Evolutionary conservation across 495 filamentous ascomycete genomes (phyloP), one percentile per base, ranked within the genome.

Genomic region (Pyrenopolyporus hunteri): DNA sequence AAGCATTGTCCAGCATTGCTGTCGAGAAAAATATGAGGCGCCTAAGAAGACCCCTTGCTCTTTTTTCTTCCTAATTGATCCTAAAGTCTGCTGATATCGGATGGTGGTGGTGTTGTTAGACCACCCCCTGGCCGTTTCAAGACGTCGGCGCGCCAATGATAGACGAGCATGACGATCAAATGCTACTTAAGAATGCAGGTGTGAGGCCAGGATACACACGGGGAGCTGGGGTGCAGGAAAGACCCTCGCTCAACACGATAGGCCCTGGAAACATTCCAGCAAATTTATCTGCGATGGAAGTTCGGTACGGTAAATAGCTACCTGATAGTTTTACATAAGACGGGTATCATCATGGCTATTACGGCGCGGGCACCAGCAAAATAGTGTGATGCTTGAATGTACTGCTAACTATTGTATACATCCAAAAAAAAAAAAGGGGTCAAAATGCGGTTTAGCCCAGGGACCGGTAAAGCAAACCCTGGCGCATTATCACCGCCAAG

Each of bases 61-160:
- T 33, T 11, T 32, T 33, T 26, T 36, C 22, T 46, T 23, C 61
- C 16, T 11, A 46, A 46, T 44, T 57, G 57, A 57, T 58, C 10
- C 51, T 57, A 57, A 56, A 14, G 46, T 62, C 63, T 62, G 52
- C 52, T 58, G 63, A 66, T 44, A 53, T 66, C 57, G 42, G 57
- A 54, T 36, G 52, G 52, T 49, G 29, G 46, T 47, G 19, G 10
- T 45, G 28, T 33, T 47, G 50, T 57, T 55, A 16, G 37, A 6
- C 49, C 20, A 47, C 42, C n/a, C 22, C 6, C n/a, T n/a, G 31
- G 4, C 17, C 47, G 63, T 66, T 66, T 66, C 63, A 57, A 36
- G 35, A 19, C 50, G 16, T 42, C 45, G 17, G 35, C 31, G 56
- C 50, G 33, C 56, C 56, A 57, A 65, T 60, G 10, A 14, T 5